Percentiles rank a stretch among this genome's conserved stretches.
Evolutionary conservation across 306 rosid species (phyloP).

Genomic region (Neltuma alba): DNA sequence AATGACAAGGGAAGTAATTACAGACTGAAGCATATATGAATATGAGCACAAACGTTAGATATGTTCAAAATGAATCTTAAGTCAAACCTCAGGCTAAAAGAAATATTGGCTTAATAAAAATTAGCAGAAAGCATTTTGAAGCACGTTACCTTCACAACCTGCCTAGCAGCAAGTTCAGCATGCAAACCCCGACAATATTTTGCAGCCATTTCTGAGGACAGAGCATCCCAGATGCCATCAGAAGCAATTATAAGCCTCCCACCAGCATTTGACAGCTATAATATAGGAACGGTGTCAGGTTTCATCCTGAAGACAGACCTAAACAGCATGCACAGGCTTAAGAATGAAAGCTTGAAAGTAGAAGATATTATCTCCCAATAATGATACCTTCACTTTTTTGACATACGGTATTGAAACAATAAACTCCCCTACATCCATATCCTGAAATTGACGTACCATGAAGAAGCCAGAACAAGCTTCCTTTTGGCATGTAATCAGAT

Average conservation of each 20-base stretch:
- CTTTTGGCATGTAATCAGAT: constrained; percentile 82
- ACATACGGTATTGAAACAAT: constrained; percentile 73
- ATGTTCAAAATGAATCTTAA: neutral
- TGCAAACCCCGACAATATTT: too few species aligned
- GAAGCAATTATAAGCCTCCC: constrained; percentile 74
- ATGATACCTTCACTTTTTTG: constrained; percentile 78
- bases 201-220: too few species aligned
- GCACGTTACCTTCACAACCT: too few species aligned
- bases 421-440: constrained; percentile 75
- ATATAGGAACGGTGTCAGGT: constrained; percentile 29
- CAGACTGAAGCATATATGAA: neutral
- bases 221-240: too few species aligned
- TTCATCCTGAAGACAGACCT: constrained; percentile 4
- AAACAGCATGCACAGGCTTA: neutral
- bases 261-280: constrained; percentile 59
- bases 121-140: too few species aligned
- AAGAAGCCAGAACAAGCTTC: constrained; percentile 82
- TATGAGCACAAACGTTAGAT: neutral
- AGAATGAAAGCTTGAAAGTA: neutral
- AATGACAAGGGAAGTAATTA: too few species aligned
- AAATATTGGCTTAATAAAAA: constrained; percentile 22
- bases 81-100: constrained; percentile 2
- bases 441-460: constrained; percentile 63
- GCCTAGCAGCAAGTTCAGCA: too few species aligned
- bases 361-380: too few species aligned